Evolutionary conservation across 306 rosid genomes (phyloP).

Genomic region (Prunus fruticosa): DNA sequence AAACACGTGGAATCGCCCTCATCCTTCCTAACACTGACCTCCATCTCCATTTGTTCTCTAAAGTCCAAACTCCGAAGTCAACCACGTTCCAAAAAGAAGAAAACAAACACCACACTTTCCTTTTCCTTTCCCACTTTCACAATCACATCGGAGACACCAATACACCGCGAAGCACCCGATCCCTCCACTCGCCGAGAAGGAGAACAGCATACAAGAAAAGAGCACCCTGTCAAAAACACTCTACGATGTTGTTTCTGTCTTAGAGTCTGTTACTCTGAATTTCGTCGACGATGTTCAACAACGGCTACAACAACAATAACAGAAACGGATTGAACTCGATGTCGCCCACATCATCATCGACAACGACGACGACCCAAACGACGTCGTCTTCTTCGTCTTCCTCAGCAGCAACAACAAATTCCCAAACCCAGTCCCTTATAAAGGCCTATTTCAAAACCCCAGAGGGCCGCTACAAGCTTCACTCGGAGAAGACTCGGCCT

Average conservation of each 20-base stretch:
- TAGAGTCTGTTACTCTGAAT: background rate
- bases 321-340: slow-evolving; percentile 3
- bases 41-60: background rate
- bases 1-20: background rate
- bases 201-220: background rate
- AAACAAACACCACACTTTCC: background rate
- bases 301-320: slow-evolving; percentile 8
- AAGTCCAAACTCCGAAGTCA: background rate
- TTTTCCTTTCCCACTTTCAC: background rate
- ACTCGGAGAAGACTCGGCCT: slow-evolving; percentile 91
- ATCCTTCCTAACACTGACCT: background rate
- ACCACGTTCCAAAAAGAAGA: background rate
- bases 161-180: background rate
- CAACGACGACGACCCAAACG: background rate
- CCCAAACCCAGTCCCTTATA: slow-evolving; percentile 13
- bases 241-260: background rate
- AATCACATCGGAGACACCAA: background rate
- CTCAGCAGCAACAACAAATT: background rate
- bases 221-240: background rate
- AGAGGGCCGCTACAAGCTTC: slow-evolving; percentile 92
- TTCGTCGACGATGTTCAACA: slow-evolving; percentile 14
- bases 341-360: background rate
- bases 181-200: background rate
- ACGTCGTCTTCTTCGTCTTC: slow-evolving; percentile 11
- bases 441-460: slow-evolving; percentile 97